Percentiles rank a stretch among this genome's conserved stretches.
Conservation (phyloP, 208 protist genomes). For the Naegleria lovaniensis region DNA sequence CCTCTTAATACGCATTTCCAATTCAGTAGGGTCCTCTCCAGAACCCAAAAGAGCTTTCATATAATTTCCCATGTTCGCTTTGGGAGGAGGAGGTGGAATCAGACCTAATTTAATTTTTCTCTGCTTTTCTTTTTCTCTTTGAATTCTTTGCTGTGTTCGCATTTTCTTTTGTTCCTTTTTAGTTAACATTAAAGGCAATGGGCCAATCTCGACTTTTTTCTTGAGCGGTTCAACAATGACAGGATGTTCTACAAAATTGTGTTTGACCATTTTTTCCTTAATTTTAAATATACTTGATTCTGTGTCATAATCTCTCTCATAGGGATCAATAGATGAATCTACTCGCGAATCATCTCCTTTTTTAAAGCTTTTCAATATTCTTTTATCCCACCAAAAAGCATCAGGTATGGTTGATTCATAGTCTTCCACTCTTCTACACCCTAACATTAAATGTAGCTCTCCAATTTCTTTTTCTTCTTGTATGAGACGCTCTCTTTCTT, state of each 20-base stretch:
- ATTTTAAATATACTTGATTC: background rate
- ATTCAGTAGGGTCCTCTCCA: slow-evolving; percentile 3
- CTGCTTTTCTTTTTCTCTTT: slow-evolving; percentile 39
- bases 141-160: slow-evolving; percentile 29
- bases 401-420: background rate
- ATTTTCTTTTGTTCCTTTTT: slow-evolving; percentile 41
- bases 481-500: background rate
- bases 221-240: slow-evolving; percentile 15
- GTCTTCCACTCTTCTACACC: background rate
- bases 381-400: slow-evolving; percentile 16
- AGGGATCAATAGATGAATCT: background rate
- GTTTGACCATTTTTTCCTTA: background rate
- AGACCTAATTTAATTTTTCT: slow-evolving; percentile 35
- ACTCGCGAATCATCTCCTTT: background rate
- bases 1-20: slow-evolving; percentile 2
- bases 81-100: slow-evolving; percentile 30
- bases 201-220: background rate
- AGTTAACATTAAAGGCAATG: slow-evolving; percentile 36
- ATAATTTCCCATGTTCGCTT: slow-evolving; percentile 26
- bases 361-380: background rate
- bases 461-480: background rate
- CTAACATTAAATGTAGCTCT: background rate
- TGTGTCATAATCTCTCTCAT: background rate
- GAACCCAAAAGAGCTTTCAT: background rate
- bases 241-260: slow-evolving; percentile 34